These are phyloP conservation scores for Flueggea neowawraea DNA, from an alignment of 441 rosid species.

Conservation along the genomic window DNA sequence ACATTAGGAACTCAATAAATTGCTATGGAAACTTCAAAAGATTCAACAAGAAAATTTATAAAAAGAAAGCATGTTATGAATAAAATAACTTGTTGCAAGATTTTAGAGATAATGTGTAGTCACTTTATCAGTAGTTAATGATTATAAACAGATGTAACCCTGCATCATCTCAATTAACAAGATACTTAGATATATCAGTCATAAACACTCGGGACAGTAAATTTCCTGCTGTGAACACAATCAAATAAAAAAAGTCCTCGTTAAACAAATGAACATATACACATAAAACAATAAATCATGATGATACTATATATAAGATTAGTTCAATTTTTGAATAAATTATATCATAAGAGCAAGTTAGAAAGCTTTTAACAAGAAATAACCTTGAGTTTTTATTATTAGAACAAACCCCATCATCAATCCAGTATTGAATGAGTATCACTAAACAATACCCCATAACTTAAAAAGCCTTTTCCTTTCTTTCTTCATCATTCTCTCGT, in stretches of 20 bases:
- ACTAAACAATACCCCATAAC: slow-evolving; percentile 10
- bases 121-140: no score
- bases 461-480: background rate
- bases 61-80: no score
- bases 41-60: no score
- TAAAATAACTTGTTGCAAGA: no score
- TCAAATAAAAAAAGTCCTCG: background rate
- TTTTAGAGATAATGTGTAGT: no score
- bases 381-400: slow-evolving; percentile 1
- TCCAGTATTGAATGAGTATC: slow-evolving; percentile 6
- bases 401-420: slow-evolving; percentile 13
- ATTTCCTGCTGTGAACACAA: background rate
- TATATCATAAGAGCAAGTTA: background rate
- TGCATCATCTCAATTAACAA: no score
- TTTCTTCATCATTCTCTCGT: background rate
- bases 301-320: background rate
- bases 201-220: background rate
- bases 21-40: no score
- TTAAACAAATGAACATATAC: background rate
- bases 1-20: no score
- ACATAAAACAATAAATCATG: background rate
- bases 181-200: no score
- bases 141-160: no score
- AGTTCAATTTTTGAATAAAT: background rate
- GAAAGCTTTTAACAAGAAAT: background rate